phyloP scores from a whole-genome alignment of 345 rosid species.

The Eucalyptus sp. region DNA sequence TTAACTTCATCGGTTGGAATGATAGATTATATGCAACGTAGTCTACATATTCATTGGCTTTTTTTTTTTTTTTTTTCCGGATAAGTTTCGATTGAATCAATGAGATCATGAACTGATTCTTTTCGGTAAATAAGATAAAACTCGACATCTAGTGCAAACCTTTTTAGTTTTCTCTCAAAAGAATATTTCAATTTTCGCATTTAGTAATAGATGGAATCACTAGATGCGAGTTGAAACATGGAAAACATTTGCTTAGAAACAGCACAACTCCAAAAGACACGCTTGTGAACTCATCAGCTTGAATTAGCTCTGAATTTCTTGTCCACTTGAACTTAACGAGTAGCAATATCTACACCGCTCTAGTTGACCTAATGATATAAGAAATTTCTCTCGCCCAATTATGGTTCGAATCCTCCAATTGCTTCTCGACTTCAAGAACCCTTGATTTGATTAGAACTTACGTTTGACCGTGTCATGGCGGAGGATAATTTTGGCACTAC shows the following conservation, averaged over 20 bases:
- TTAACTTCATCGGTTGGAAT: background rate
- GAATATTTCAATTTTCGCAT: background rate
- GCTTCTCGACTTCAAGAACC: background rate
- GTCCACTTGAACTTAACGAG: background rate
- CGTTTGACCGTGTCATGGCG: background rate
- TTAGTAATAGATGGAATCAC: background rate
- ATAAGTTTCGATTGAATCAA: background rate
- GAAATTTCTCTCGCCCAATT: background rate
- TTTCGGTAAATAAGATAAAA: background rate
- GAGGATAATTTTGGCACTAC: background rate
- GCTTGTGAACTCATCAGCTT: background rate
- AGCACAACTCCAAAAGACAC: background rate
- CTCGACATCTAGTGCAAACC: background rate
- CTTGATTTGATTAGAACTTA: background rate
- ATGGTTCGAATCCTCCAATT: background rate
- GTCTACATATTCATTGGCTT: background rate
- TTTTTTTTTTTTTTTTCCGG: background rate
- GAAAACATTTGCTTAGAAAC: background rate
- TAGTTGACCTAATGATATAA: background rate
- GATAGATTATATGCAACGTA: background rate
- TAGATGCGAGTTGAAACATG: background rate
- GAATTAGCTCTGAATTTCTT: background rate
- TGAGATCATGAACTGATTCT: background rate
- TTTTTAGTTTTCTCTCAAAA: background rate
- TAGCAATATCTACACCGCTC: background rate